Percentiles rank a stretch among this genome's conserved stretches.
Evolutionary conservation across 208 protist genomes (phyloP).

Genomic region (Trypanosoma theileri): DNA sequence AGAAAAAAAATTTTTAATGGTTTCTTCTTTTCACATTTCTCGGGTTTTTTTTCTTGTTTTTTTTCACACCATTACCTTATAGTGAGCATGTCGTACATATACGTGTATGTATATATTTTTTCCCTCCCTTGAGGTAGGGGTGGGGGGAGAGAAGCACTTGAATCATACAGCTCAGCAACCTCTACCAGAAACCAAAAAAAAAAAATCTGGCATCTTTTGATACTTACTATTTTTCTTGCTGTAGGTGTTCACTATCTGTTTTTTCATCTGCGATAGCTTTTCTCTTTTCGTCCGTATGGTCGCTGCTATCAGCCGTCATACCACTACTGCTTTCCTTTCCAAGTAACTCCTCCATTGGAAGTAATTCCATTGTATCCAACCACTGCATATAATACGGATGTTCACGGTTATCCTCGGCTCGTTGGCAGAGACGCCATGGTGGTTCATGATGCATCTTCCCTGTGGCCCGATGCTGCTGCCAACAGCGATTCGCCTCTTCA

Average conservation of each 20-base stretch:
- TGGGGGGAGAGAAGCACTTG: no score
- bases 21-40: no score
- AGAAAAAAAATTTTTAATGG: no score
- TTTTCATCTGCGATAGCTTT: not conserved
- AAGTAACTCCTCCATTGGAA: slow-evolving; percentile 48
- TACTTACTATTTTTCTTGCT: slow-evolving; percentile 1
- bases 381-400: slow-evolving; percentile 65
- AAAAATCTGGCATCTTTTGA: not conserved
- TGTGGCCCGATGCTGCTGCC: slow-evolving; percentile 35
- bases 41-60: no score
- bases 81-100: no score
- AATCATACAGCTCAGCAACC: no score
- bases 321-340: slow-evolving; percentile 19
- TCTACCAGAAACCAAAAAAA: no score
- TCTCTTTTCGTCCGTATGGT: slow-evolving; percentile 1
- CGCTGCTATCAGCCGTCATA: slow-evolving; percentile 9
- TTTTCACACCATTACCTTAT: no score
- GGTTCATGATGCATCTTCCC: slow-evolving; percentile 65
- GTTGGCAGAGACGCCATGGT: slow-evolving; percentile 69
- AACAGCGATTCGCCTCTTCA: slow-evolving; percentile 33
- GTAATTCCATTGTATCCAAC: slow-evolving; percentile 53
- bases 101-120: no score
- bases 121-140: no score
- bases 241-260: not conserved
- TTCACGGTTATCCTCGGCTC: slow-evolving; percentile 63